Evolutionary conservation across 805 yeast species (phyloP), one percentile per base, ranked within the genome.

Genomic region (Komagataella phaffii): DNA sequence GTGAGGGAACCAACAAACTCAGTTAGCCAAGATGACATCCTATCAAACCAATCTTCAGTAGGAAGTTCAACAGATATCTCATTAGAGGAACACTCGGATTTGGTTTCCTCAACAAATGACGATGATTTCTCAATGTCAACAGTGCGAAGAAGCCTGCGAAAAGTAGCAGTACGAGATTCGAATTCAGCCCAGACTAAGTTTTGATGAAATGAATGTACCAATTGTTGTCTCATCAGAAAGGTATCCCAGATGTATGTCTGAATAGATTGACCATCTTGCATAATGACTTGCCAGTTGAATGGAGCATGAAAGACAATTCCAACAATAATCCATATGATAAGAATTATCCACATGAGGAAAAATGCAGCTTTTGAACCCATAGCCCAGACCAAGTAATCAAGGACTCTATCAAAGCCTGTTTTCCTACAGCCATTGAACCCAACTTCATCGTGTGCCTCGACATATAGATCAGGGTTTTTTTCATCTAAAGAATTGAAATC

Each of bases 211-310:
- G 40, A 30, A 30, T 30, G 40, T 14, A 60, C 63, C 44, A 58
- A 49, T 51, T 69, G 73, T 51, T 69, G 73, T 57, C 73, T 62
- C 68, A 66, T 69, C 50, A 69, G 53, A n/a, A 69, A 54, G 1
- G 73, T 68, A 53, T 69, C 72, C 68, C 72, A 69, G 24, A 66
- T 52, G 53, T 69, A 69, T 50, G 67, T 56, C 55, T 68, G 73
- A 49, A 69, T 64, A 1, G 72, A 67, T 52, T 67, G 69, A 17
- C 70, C 71, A 57, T 69, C 73, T 54, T 69, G 71, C 70, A 69
- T 69, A 3, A 65, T 65, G 44, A 69, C 68, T 56, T 69, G 73
- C 73, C 73, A 69, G 47, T 57, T 58, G 49, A 59, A 58, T 3
- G 71, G 65, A 2, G 62, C 71, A 17, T 57, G 54, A 19, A 59